A percentile compares a stretch with the other conserved stretches of the same genome.
Conservation (phyloP, 208 protist species). For the Entamoeba nuttalli region DNA sequence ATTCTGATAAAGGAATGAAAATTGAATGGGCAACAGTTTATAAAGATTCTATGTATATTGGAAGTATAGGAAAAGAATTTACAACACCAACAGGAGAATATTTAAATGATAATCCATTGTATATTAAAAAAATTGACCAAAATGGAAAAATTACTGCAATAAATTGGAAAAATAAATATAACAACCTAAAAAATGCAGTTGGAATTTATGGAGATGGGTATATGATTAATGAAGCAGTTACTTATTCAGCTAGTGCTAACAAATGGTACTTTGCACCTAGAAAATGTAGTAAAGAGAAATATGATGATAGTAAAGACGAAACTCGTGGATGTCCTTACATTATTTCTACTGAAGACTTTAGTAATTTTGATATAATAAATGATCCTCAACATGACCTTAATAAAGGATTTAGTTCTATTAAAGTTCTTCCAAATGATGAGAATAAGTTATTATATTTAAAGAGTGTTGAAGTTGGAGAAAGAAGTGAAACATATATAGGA, state of each 20-base stretch:
- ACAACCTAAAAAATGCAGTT: constrained; percentile 7
- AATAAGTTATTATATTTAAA: background rate
- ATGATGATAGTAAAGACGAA: constrained; percentile 38
- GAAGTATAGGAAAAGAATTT: constrained; percentile 42
- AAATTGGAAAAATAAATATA: constrained; percentile 32
- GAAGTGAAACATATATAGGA: background rate
- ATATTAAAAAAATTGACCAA: constrained; percentile 29
- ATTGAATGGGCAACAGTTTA: constrained; percentile 43
- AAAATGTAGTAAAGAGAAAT: constrained; percentile 27
- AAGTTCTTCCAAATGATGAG: background rate
- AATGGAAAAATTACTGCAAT: constrained; percentile 14
- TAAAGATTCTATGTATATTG: constrained; percentile 33
- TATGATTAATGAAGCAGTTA: constrained; percentile 34
- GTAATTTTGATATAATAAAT: background rate
- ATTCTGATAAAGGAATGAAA: constrained; percentile 35
- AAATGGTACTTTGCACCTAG: constrained; percentile 42
- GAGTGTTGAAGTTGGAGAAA: background rate
- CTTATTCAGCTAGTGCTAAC: constrained; percentile 13
- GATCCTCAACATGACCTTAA: background rate
- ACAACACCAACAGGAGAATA: constrained; percentile 22
- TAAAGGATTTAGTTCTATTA: background rate
- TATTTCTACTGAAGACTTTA: constrained; percentile 1
- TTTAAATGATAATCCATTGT: constrained; percentile 34
- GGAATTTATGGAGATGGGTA: constrained; percentile 34
- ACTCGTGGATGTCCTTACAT: constrained; percentile 27